Conservation (phyloP, 192 early-diverging fungal genomes). For the Podila epicladia region DNA sequence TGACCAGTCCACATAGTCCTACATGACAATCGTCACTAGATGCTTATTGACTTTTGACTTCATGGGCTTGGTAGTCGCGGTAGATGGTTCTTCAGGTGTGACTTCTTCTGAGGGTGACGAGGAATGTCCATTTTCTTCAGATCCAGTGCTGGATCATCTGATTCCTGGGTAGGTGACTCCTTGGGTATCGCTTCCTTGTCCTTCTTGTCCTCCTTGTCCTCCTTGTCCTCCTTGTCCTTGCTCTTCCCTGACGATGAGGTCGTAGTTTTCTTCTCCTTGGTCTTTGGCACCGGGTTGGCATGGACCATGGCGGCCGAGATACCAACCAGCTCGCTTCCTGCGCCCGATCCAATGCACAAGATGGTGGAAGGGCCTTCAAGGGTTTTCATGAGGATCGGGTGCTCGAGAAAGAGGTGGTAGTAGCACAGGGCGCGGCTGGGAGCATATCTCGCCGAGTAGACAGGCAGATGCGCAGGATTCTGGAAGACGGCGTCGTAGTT, state of each 20-base stretch:
- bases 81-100: neutral
- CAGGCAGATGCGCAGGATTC: slow-evolving; percentile 72
- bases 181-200: neutral
- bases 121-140: neutral
- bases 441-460: slow-evolving; percentile 90
- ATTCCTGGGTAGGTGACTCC: neutral
- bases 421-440: slow-evolving; percentile 89
- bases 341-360: slow-evolving; percentile 81
- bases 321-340: slow-evolving; percentile 86
- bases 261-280: slow-evolving; percentile 15
- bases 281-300: slow-evolving; percentile 24
- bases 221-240: slow-evolving; percentile 3
- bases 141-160: neutral
- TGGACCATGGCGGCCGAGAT: slow-evolving; percentile 76
- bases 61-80: neutral
- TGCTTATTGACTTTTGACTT: slow-evolving; percentile 46
- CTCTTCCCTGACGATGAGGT: neutral
- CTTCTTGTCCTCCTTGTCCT: neutral
- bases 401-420: slow-evolving; percentile 70
- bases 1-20: slow-evolving; percentile 76
- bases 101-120: neutral
- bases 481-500: slow-evolving; percentile 88
- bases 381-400: slow-evolving; percentile 55
- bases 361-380: slow-evolving; percentile 64
- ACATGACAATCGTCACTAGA: slow-evolving; percentile 55